Percentiles rank a stretch among this genome's conserved stretches.
These are phyloP conservation scores for Chalciporus piperatoides DNA, from an alignment of 1,284 basidiomycete genomes.

Conservation along the genomic window DNA sequence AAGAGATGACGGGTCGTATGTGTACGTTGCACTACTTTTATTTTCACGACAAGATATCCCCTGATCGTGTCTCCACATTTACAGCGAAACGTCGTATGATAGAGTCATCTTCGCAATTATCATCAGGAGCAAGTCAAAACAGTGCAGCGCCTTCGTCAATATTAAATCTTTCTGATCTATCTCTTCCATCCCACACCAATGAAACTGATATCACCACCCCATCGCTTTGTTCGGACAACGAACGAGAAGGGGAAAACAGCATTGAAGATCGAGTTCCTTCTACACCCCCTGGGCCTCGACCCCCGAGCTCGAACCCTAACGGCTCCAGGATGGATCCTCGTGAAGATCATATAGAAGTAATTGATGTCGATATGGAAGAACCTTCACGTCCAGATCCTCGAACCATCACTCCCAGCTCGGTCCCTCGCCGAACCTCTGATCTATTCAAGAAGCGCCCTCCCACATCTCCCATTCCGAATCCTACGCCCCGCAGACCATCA, in stretches of 20 bases:
- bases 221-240: constrained; percentile 67
- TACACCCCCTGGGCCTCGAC: constrained; percentile 34
- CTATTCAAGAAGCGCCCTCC: constrained; percentile 57
- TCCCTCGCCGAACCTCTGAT: constrained; percentile 28
- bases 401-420: constrained; percentile 8
- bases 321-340: not conserved
- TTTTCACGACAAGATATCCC: not conserved
- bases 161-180: constrained; percentile 1
- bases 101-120: constrained; percentile 8
- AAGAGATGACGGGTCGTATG: constrained; percentile 7
- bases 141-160: constrained; percentile 8
- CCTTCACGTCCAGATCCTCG: constrained; percentile 5
- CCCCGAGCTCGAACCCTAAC: not conserved
- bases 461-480: constrained; percentile 54
- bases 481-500: constrained; percentile 52
- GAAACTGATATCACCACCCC: constrained; percentile 49
- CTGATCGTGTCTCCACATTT: constrained; percentile 6
- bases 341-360: constrained; percentile 28
- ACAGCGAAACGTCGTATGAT: constrained; percentile 25
- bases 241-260: constrained; percentile 43
- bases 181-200: constrained; percentile 17
- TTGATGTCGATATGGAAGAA: constrained; percentile 38
- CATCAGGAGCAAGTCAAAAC: constrained; percentile 6
- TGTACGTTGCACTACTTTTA: constrained; percentile 15
- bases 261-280: constrained; percentile 46